These are phyloP conservation scores for Parathielavia hyrcaniae DNA, from an alignment of 495 filamentous ascomycete species.

Conservation along the genomic window DNA sequence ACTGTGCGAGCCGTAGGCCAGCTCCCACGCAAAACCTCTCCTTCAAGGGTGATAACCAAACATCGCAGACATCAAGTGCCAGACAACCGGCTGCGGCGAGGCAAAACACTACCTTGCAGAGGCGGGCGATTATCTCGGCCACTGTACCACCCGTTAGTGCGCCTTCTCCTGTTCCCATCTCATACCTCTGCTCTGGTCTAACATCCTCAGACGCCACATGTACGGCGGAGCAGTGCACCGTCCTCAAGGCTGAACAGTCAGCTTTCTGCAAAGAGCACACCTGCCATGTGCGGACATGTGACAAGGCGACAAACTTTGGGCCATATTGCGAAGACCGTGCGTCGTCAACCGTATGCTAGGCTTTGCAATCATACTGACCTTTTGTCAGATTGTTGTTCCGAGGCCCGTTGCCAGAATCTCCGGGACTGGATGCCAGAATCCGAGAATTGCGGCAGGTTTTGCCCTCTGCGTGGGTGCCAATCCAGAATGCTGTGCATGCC, in stretches of 20 bases:
- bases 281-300: constrained; percentile 28
- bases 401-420: constrained; percentile 7
- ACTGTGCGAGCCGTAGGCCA: constrained; percentile 25
- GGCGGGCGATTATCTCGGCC: constrained; percentile 25
- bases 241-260: constrained; percentile 18
- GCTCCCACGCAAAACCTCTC: background rate
- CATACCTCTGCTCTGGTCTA: background rate
- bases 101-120: constrained; percentile 15
- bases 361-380: background rate
- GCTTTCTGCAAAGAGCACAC: constrained; percentile 28
- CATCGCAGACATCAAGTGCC: constrained; percentile 22
- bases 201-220: constrained; percentile 30
- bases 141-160: constrained; percentile 28
- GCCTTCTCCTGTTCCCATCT: background rate
- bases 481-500: too few relatives aligned
- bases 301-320: constrained; percentile 13
- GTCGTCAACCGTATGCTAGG: background rate
- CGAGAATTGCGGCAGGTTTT: constrained; percentile 10
- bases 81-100: constrained; percentile 19
- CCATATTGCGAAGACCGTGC: constrained; percentile 31
- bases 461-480: constrained; percentile 19
- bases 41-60: background rate
- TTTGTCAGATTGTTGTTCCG: constrained; percentile 17
- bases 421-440: constrained; percentile 2
- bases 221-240: constrained; percentile 17